Evolutionary conservation across 257 asterid genomes (phyloP).

Genomic region (Fraxinus pennsylvanica): DNA sequence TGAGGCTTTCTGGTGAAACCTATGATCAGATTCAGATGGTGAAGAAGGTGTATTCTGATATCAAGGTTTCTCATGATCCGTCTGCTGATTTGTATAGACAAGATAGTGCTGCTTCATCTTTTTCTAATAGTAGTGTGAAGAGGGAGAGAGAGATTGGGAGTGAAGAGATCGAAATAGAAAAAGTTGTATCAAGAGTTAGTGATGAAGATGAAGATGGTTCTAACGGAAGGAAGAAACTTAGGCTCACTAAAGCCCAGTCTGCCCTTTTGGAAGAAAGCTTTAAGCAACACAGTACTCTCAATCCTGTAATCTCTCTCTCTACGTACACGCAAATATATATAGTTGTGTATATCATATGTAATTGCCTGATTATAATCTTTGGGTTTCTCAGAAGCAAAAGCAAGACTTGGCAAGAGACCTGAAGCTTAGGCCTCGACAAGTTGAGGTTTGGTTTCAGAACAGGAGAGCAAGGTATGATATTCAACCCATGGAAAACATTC

Average conservation of each 20-base stretch:
- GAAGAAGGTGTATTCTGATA: conserved; percentile 26
- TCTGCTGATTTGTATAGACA: conserved; percentile 59
- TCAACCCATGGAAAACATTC: background rate
- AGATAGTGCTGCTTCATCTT: conserved; percentile 65
- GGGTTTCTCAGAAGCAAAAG: conserved; percentile 53
- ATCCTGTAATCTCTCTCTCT: conserved; percentile 42
- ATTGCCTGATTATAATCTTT: background rate
- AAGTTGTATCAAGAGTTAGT: conserved; percentile 38
- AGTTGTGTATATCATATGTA: background rate
- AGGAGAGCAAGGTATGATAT: conserved; percentile 69
- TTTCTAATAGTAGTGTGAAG: conserved; percentile 57
- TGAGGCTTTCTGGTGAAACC: conserved; percentile 71
- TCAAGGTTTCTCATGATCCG: conserved; percentile 22
- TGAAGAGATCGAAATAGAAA: conserved; percentile 49
- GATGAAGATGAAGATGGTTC: conserved; percentile 63
- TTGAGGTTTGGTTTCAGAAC: conserved; percentile 87
- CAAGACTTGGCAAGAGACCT: conserved; percentile 65
- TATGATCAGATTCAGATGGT: conserved; percentile 26
- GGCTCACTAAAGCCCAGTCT: conserved; percentile 63
- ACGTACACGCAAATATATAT: background rate
- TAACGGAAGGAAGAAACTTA: conserved; percentile 54
- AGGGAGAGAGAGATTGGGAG: conserved; percentile 54
- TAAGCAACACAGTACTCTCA: conserved; percentile 60
- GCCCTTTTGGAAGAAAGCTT: conserved; percentile 66
- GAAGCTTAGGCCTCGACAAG: conserved; percentile 75